These are phyloP conservation scores for Abrus pulchellus DNA, from an alignment of 306 rosid species.

Conservation along the genomic window DNA sequence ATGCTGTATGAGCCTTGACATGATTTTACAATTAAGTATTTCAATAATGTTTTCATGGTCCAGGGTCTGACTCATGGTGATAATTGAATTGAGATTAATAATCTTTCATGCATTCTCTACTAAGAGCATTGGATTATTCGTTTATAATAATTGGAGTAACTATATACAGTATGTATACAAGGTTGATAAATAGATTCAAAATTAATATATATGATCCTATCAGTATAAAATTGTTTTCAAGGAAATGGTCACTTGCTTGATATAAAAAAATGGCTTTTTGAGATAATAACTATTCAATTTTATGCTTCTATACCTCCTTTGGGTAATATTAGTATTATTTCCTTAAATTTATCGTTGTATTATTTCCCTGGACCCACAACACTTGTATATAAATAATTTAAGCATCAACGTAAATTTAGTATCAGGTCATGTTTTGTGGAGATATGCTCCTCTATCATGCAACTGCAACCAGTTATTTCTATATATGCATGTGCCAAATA, in stretches of 20 bases:
- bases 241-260: constrained; percentile 15
- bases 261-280: not conserved
- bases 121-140: not conserved
- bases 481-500: not conserved
- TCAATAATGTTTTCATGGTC: not conserved
- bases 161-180: constrained; percentile 11
- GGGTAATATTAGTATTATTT: not conserved
- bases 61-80: constrained; percentile 6
- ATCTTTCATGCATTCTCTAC: not conserved
- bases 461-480: constrained; percentile 1
- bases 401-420: constrained; percentile 4
- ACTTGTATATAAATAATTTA: not conserved
- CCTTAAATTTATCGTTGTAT: not conserved
- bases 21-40: constrained; percentile 20
- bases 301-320: not conserved
- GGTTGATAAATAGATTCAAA: constrained; percentile 15
- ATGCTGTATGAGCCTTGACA: constrained; percentile 66
- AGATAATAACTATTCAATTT: not conserved
- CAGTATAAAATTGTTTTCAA: constrained; percentile 14
- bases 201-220: not conserved
- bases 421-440: not conserved
- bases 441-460: not conserved
- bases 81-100: constrained; percentile 10
- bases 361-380: not conserved
- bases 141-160: constrained; percentile 25